Evolutionary conservation across 257 asterid genomes (phyloP), one percentile per base, ranked within the genome.

Genomic region (Marsdenia floribunda): DNA sequence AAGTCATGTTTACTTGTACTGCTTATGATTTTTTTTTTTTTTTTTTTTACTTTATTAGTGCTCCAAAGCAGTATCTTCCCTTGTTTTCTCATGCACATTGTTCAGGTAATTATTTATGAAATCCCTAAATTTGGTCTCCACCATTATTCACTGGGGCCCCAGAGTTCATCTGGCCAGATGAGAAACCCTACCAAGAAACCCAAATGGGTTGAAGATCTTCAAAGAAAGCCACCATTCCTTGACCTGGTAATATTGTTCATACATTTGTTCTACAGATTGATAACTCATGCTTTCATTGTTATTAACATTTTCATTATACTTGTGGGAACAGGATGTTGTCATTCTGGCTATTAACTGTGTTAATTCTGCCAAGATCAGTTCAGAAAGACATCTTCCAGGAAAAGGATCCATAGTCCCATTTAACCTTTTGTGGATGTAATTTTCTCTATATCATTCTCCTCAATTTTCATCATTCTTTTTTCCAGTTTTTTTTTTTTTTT

Each of bases 311-410:
- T 21, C 49, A 6, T 26, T 6, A 46, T 65, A 22, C 58, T 81
- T 78, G 55, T 74, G 75, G 61, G 73, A 79, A 79, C 81, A 95
- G 99, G 92, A 89, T 78, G 79, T 83, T 26, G 88, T 89, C 54
- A 79, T 92, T 82, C 87, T 86, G 77, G 95, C 96, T 74, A 82
- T 92, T 74, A 95, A 95, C 88, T 82, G 96, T 83, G 96, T 86
- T 11, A 72, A 78, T 79, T 92, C 96, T 53, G 89, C 96, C 75
- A 87, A 81, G 81, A 76, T 81, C 57, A 68, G 85, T 71, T 85
- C 84, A 79, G 81, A 85, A 63, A 80, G 86, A 72, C 80, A 76
- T 80, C 70, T 72, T 55, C 82, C 53, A 74, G 73, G 83, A 19
- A 81, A 74, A 69, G 83, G 82, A 71, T 57, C 86, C 22, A 61